A percentile compares a stretch with the other conserved stretches of the same genome.
Evolutionary conservation across 2,329 filamentous ascomycete genomes (phyloP).

Genomic region (Colletotrichum falcatum): DNA sequence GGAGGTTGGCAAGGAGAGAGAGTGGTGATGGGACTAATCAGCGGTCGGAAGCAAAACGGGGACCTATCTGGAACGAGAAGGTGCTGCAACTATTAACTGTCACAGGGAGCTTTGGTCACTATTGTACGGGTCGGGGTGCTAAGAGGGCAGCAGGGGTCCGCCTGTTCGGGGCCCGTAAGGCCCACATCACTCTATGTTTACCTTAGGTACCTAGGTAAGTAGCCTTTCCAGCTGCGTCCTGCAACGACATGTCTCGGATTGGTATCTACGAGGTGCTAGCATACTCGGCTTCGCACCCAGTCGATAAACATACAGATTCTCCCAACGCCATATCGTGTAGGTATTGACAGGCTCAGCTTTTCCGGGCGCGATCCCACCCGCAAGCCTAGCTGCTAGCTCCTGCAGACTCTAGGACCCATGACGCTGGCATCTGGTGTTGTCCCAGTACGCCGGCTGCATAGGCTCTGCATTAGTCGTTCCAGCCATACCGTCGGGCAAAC

Average conservation of each 20-base stretch:
- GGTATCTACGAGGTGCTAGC: background rate
- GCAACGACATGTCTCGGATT: background rate
- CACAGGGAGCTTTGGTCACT: slow-evolving; percentile 33
- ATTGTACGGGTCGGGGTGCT: slow-evolving; percentile 14
- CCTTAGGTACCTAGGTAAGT: background rate
- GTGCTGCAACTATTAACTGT: background rate
- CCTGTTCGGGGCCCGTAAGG: slow-evolving; percentile 9
- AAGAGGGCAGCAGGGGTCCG: slow-evolving; percentile 24
- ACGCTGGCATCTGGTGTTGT: slow-evolving; percentile 29
- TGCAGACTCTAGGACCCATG: slow-evolving; percentile 24
- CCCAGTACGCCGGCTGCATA: background rate
- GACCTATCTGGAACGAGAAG: slow-evolving; percentile 17
- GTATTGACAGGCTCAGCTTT: background rate
- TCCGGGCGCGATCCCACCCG: slow-evolving; percentile 12
- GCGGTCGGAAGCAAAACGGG: slow-evolving; percentile 33
- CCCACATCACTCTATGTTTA: background rate
- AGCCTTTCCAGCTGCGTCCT: background rate
- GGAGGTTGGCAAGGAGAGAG: slow-evolving; percentile 6
- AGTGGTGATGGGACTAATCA: slow-evolving; percentile 7
- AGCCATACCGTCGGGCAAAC: slow-evolving; percentile 65
- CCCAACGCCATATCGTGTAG: background rate
- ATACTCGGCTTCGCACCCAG: background rate
- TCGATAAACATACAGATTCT: accelerated
- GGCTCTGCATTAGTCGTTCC: slow-evolving; percentile 55
- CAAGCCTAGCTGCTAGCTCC: slow-evolving; percentile 23